These are phyloP conservation scores for Ophiocordyceps camponoti-leonardi DNA, from an alignment of 2,329 filamentous ascomycete species.

Conservation along the genomic window DNA sequence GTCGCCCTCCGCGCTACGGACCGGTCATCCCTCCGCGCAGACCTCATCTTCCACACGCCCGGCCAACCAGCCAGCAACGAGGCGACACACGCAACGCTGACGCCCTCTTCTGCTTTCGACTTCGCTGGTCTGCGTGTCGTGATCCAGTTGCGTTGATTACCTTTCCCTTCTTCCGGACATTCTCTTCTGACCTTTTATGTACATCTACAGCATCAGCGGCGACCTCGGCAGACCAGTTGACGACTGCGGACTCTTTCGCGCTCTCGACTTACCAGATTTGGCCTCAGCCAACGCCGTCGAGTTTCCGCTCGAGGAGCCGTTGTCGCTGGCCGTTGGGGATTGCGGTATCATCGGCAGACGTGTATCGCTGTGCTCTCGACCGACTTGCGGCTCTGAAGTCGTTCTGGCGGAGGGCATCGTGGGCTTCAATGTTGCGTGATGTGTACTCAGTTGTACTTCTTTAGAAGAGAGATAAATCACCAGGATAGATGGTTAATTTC, in stretches of 20 bases:
- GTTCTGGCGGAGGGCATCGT: conserved; percentile 31
- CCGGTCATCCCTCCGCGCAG: conserved; percentile 8
- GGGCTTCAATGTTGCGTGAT: conserved; percentile 24
- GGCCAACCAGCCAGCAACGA: conserved; percentile 16
- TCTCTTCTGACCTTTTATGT: not conserved
- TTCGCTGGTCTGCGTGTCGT: conserved; percentile 16
- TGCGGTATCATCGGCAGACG: conserved; percentile 30
- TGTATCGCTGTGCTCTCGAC: conserved; percentile 21
- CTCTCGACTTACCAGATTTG: conserved; percentile 14
- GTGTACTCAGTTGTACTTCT: not conserved
- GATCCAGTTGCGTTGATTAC: conserved; percentile 25
- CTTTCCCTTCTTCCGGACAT: conserved; percentile 3
- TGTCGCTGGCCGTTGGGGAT: conserved; percentile 25
- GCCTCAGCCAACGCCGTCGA: conserved; percentile 11
- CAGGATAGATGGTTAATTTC: not conserved
- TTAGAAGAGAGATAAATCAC: not conserved
- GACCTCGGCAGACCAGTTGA: conserved; percentile 21
- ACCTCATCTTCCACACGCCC: conserved; percentile 26
- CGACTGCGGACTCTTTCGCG: conserved; percentile 25
- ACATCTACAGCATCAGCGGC: conserved; percentile 9
- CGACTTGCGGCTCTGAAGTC: conserved; percentile 7
- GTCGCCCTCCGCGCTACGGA: conserved; percentile 20
- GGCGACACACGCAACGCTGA: conserved; percentile 26
- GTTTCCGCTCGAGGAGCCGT: conserved; percentile 16
- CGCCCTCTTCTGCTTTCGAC: conserved; percentile 9